phyloP scores from a whole-genome alignment of 1,284 basidiomycete species.

The Boletus semigastroideus region DNA sequence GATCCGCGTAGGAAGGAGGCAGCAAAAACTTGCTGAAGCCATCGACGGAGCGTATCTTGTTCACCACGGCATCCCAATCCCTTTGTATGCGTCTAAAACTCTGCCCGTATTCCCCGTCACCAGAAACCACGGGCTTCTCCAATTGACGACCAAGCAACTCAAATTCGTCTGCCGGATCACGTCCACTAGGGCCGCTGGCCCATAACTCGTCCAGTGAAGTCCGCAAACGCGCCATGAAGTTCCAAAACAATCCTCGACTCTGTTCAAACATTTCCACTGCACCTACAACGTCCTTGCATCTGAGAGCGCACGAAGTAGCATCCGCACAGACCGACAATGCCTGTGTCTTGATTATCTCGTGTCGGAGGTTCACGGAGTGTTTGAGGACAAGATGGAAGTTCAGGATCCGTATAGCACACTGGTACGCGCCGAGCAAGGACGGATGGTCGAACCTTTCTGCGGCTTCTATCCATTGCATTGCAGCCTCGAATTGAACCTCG shows the following conservation, averaged over 20 bases:
- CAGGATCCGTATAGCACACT: constrained; percentile 14
- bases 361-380: constrained; percentile 15
- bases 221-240: constrained; percentile 11
- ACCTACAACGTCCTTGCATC: constrained; percentile 6
- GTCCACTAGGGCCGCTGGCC: constrained; percentile 5
- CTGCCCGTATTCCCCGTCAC: constrained; percentile 6
- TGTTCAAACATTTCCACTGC: constrained; percentile 25
- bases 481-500: constrained; percentile 9
- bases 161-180: constrained; percentile 21
- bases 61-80: constrained; percentile 20
- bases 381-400: constrained; percentile 19
- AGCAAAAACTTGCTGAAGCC: constrained; percentile 28
- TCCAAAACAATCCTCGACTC: constrained; percentile 21
- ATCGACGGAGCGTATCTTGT: constrained; percentile 20
- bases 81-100: constrained; percentile 19
- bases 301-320: constrained; percentile 22
- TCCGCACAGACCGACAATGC: constrained; percentile 17
- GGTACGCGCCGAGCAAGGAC: constrained; percentile 17
- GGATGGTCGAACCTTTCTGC: constrained; percentile 19
- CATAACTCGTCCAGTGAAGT: constrained; percentile 18
- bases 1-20: constrained; percentile 23
- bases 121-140: constrained; percentile 10
- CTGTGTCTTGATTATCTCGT: constrained; percentile 14
- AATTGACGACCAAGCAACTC: constrained; percentile 20
- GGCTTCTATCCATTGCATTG: constrained; percentile 17